phyloP scores from a whole-genome alignment of 176 grass and related monocot genomes.

The bread wheat (Triticum aestivum) region IWGSC_CS_RefSeq_v2.1 NC_057798.1:685307743-685308242 shows the following conservation, averaged over 20 bases:
- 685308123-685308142: constrained; percentile 93
- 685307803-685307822: background rate
- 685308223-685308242: constrained; percentile 62
- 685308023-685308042: background rate
- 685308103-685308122: constrained; percentile 85
- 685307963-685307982: background rate
- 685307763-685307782: constrained; percentile 1
- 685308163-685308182: background rate
- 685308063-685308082: constrained; percentile 94
- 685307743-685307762: constrained; percentile 68
- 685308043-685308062: background rate
- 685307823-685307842: background rate
- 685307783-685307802: background rate
- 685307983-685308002: background rate
- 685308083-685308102: constrained; percentile 87
- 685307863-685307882: constrained; percentile 95
- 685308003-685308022: background rate
- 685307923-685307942: background rate
- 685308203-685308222: constrained; percentile 49
- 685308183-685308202: background rate
- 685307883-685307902: constrained; percentile 88
- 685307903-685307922: constrained; percentile 18
- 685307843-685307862: constrained; percentile 70
- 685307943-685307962: background rate
- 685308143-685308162: constrained; percentile 40